Evolutionary conservation across 2,329 filamentous ascomycete genomes (phyloP), one percentile per base, ranked within the genome.

Genomic region (Epicoccum sorghinum): DNA sequence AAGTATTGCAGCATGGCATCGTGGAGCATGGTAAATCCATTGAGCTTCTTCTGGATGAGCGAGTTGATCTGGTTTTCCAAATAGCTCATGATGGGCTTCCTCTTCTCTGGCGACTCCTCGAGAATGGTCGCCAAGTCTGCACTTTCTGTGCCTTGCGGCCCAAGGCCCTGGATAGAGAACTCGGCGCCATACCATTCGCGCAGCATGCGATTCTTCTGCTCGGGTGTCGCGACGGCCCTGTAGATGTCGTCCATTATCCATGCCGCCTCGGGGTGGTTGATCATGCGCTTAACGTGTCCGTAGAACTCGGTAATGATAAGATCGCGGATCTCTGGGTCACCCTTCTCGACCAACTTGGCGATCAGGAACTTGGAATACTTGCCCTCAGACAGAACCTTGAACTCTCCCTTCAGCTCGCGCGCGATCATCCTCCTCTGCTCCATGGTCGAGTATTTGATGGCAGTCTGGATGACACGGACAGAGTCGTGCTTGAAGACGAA

Each of bases 171-270:
- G 38, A 98, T 83, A 12, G 90, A 86, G 71, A 96, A 99, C 71
- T 98, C 95, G 0, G 93, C 84, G 1, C 95, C 95, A 74, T 97
- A 99, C 92, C 95, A 99, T 76, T 99, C 95, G 47, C 93, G 84
- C 55, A 99, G 82, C 56, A 99, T 82, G 42, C 85, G 85, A 30
- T 89, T 88, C 78, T 93, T 96, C 73, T 99, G 95, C 65, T 90
- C 83, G 69, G 88, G 87, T 22, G 89, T 95, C 8, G 93, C 93
- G 52, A 93, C 88, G 42, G 89, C 89, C 57, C 95, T 87, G 79
- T 98, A 99, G 63, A 97, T 89, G 75, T 99, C 95, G 74, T 99
- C 96, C 37, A 99, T 80, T 65, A 99, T 98, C 93, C 95, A 99
- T 36, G 91, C 93, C 29, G 91, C 95, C 77, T 99, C 96, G 1